Conservation (phyloP, 352 stramenopile species). For the Elongisporangium undulatum region DNA sequence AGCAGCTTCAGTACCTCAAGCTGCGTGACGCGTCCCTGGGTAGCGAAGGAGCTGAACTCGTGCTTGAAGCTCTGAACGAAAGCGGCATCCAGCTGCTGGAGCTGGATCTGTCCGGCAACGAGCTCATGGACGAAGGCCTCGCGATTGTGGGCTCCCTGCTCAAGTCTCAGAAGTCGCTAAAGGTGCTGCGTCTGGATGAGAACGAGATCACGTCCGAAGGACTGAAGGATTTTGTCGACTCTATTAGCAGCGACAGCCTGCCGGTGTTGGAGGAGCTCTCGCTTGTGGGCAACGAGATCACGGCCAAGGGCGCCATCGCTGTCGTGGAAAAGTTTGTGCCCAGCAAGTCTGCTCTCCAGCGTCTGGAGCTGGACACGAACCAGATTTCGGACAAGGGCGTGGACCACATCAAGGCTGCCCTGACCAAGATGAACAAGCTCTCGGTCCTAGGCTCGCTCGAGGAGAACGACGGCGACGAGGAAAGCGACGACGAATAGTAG, state of each 20-base stretch:
- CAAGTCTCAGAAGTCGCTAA: constrained; percentile 38
- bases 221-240: constrained; percentile 26
- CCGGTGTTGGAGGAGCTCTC: constrained; percentile 45
- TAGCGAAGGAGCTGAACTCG: constrained; percentile 58
- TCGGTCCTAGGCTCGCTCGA: constrained; percentile 65
- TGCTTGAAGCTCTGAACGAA: constrained; percentile 64
- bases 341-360: constrained; percentile 30
- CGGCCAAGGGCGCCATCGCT: constrained; percentile 57
- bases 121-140: constrained; percentile 70
- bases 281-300: constrained; percentile 73
- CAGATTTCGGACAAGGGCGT: constrained; percentile 73
- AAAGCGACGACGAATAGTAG: constrained; percentile 39
- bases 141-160: constrained; percentile 60
- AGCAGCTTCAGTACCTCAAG: constrained; percentile 76
- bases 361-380: constrained; percentile 65
- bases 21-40: constrained; percentile 88
- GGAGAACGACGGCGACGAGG: constrained; percentile 79
- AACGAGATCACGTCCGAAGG: constrained; percentile 77
- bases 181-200: constrained; percentile 72
- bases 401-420: constrained; percentile 26
- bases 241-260: constrained; percentile 23
- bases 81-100: constrained; percentile 58
- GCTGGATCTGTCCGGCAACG: constrained; percentile 91
- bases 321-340: constrained; percentile 42
- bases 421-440: constrained; percentile 43